Percentiles rank a stretch among this genome's conserved stretches.
These are phyloP conservation scores for Heracleum sosnowskyi DNA, from an alignment of 129 eudicot genomes.

Conservation along the genomic window DNA sequence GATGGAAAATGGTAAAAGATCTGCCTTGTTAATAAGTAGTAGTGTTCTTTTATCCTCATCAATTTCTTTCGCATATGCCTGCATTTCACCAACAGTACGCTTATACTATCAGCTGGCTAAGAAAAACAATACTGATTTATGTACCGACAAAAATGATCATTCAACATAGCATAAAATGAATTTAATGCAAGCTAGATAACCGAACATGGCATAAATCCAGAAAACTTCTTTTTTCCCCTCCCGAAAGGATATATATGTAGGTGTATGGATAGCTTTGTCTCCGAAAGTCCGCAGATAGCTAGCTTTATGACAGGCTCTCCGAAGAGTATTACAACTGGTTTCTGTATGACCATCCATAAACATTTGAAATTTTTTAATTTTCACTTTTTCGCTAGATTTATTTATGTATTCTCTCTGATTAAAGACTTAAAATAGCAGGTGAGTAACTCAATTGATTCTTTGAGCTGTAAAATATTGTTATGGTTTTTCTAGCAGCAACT, in stretches of 20 bases:
- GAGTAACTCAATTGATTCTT: not conserved
- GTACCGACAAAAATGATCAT: not conserved
- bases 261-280: not conserved
- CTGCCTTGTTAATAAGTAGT: constrained; percentile 93
- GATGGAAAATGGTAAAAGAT: constrained; percentile 65
- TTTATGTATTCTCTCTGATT: not conserved
- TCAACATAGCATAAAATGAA: not conserved
- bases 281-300: not conserved
- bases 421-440: not conserved
- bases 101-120: not conserved
- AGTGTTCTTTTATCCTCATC: constrained; percentile 78
- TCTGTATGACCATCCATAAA: not conserved
- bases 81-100: constrained; percentile 23
- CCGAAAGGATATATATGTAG: not conserved
- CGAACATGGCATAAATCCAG: not conserved
- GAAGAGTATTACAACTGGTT: not conserved
- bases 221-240: not conserved
- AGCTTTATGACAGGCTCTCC: not conserved
- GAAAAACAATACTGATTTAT: not conserved
- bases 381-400: not conserved
- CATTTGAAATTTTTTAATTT: not conserved
- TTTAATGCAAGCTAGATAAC: not conserved
- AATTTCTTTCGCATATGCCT: constrained; percentile 83
- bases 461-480: not conserved
- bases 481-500: not conserved